Base-by-base conservation (phyloP, 2,329 filamentous ascomycete genomes). In the Colletotrichum spaethianum region DNA sequence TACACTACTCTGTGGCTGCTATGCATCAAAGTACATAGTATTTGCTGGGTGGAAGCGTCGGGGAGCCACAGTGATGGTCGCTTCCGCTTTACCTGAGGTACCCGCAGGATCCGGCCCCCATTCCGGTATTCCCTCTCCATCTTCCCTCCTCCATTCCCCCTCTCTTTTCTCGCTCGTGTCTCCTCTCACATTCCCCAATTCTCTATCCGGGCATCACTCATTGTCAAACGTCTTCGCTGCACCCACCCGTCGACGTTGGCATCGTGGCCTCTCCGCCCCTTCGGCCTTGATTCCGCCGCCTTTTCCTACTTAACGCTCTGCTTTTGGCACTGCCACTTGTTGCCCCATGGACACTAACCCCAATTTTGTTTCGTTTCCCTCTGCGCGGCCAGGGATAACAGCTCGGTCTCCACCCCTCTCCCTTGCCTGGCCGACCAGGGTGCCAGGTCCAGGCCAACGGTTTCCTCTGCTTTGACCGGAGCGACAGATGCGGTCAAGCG, bases 351-450 rank as follows among this genome's bases (percentile, higher is more conserved):
- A 38, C 59, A 28, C 59, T 69, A 69, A 46, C 14, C 65, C 64
- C 16, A 63, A 68, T n/a, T 68, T 26, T 23, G 57, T 68, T 72
- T 72, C 42, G 64, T 72, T 72, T 68, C 59, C 57, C n/a, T 52
- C 50, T 48, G 59, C 4, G 12, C 36, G 20, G 33, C 57, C 63
- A 68, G 57, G 67, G 68, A 67, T 70, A 31, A 42, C 38, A 62
- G 63, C 68, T 67, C 68, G 48, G 56, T 40, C 40, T 23, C 18
- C 26, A 44, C 46, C 23, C 18, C 56, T 55, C 63, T 26, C 46
- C 55, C 68, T 42, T 57, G 42, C 64, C 65, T 12, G 61, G 42
- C 23, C 23, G 57, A 46, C 59, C 31, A 57, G 65, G 69, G 53
- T 63, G n/a, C 64, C 52, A 67, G 52, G 65, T 23, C 31, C 53